phyloP scores from a whole-genome alignment of 306 rosid species.

The Pyrus bretschneideri region DNA sequence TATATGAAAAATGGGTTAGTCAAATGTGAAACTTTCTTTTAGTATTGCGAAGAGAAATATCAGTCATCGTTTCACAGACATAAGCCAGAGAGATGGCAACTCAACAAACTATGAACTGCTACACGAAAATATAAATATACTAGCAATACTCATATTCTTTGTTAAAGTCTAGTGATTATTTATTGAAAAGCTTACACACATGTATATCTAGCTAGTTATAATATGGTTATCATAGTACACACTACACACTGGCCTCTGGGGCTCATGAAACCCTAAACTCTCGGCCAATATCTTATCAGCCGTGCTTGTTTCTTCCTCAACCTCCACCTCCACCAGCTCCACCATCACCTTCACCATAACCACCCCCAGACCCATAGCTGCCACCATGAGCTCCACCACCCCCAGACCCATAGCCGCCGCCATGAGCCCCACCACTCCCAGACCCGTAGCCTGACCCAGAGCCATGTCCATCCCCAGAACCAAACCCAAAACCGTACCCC shows the following conservation, averaged over 20 bases:
- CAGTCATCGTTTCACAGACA: no score
- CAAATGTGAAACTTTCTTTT: background rate
- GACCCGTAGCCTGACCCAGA: conserved; percentile 54
- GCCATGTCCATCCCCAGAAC: conserved; percentile 52
- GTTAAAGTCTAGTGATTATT: background rate
- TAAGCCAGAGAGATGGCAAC: background rate
- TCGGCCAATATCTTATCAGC: conserved; percentile 10
- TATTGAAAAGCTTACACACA: background rate
- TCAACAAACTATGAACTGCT: background rate
- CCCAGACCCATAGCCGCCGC: conserved; percentile 54
- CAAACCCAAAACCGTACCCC: conserved; percentile 60
- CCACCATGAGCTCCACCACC: conserved; percentile 48
- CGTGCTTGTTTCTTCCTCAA: conserved; percentile 30
- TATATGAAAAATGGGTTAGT: background rate
- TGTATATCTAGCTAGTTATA: background rate
- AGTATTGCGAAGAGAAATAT: no score
- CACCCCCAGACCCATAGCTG: conserved; percentile 55
- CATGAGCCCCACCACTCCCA: conserved; percentile 52
- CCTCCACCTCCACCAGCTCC: conserved; percentile 13
- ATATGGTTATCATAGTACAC: background rate
- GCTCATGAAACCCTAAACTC: background rate
- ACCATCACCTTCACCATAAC: conserved; percentile 23
- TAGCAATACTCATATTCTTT: background rate
- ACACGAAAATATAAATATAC: background rate
- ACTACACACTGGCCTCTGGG: background rate